Evolutionary conservation across 2,329 filamentous ascomycete species (phyloP).

Genomic region (Aureobasidium sp.): DNA sequence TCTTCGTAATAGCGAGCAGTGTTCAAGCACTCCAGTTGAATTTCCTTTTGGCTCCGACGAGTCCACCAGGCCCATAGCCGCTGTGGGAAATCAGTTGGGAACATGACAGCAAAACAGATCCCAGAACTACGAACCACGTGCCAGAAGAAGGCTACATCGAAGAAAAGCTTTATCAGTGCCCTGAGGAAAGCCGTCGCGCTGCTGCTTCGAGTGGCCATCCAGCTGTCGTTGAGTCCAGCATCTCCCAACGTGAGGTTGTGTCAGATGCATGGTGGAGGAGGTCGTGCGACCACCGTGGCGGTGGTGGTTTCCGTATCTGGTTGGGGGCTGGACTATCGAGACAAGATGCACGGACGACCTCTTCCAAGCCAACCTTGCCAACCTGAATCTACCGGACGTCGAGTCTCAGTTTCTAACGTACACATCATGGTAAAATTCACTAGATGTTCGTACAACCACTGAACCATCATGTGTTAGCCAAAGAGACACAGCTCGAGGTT

Average conservation of each 20-base stretch:
- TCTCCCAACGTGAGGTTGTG: neutral
- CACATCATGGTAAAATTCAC: neutral
- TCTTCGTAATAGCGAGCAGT: slow-evolving; percentile 67
- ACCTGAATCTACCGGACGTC: neutral
- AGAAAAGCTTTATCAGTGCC: slow-evolving; percentile 12
- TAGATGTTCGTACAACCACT: neutral
- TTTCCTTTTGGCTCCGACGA: slow-evolving; percentile 53
- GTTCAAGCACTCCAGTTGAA: slow-evolving; percentile 56
- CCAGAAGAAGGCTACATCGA: slow-evolving; percentile 18
- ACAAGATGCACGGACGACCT: neutral
- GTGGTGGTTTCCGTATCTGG: too few relatives aligned
- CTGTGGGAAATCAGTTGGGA: slow-evolving; percentile 34
- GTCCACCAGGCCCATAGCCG: slow-evolving; percentile 60
- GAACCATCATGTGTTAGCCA: neutral
- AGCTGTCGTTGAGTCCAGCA: neutral
- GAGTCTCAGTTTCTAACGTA: neutral
- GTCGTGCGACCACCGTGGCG: too few relatives aligned
- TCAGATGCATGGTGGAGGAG: neutral
- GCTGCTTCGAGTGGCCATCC: slow-evolving; percentile 12
- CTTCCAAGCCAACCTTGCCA: neutral
- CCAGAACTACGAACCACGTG: slow-evolving; percentile 14
- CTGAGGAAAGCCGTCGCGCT: slow-evolving; percentile 10
- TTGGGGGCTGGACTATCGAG: too few relatives aligned
- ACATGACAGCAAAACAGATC: neutral
- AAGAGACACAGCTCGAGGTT: neutral